Base-by-base conservation (phyloP, 768 basidiomycete species). In the Phylloporus rhodoxanthus region DNA sequence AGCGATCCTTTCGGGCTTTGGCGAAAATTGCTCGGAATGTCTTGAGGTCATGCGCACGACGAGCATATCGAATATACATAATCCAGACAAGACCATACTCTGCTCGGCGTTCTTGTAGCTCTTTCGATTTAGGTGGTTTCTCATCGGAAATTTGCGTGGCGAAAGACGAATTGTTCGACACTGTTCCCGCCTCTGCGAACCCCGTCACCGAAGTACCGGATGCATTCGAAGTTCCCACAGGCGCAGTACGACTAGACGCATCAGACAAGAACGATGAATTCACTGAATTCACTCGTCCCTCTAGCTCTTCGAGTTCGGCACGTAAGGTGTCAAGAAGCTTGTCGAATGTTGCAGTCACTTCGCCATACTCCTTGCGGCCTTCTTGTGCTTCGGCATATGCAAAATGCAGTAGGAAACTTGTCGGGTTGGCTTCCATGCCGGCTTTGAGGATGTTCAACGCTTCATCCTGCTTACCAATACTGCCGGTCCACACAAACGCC, bases 11-110 rank as follows among this genome's bases (percentile, higher is more conserved):
- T 57, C 93, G 76, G 10, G 92, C 91, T 67, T 85, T 86, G 17
- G 77, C 79, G 59, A 98, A 98, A 6, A 92, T 71, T 0, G 75
- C 72, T 48, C 94, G 74, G 34, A 87, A 84, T 3, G 84, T 73
- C 67, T 87, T 87, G 57, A 91, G 78, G 17, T 90, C 90, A 72
- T 95, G 91, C 4, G 93, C 83, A 37, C 96, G 77, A 53, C 90
- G 73, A 11, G 85, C 86, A 60, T 94, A 97, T 9, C 95, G 78
- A 85, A 98, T 95, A 64, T 94, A 92, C 76, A 91, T 85, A 63
- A 80, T 93, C 78, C 78, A 87, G 13, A 81, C 91, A 32, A 91
- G 73, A 8, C 84, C 82, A 63, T 81, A 89, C 57, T 89, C 90
- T 39, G 78, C 79, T 57, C 79, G 73, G 53, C 80, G 73, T 19